phyloP scores from a whole-genome alignment of 2,329 filamentous ascomycete genomes.

The Penicillium paneum region DNA sequence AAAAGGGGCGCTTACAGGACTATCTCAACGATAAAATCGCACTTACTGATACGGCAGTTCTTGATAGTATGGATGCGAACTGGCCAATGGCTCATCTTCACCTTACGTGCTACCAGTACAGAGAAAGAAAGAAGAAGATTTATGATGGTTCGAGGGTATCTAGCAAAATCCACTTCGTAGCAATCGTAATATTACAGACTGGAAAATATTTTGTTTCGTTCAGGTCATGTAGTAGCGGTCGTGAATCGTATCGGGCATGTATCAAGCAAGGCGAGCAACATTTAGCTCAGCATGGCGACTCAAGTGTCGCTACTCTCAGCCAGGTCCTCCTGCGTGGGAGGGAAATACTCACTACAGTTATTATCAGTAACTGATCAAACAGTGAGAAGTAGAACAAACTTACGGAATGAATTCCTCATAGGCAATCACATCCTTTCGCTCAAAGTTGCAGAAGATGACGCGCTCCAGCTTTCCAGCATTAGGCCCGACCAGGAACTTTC shows the following conservation, averaged over 20 bases:
- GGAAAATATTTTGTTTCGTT: neutral
- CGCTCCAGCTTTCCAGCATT: slow-evolving; percentile 56
- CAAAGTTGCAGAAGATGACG: slow-evolving; percentile 82
- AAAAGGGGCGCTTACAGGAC: neutral
- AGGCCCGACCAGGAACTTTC: slow-evolving; percentile 51
- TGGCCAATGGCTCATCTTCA: neutral
- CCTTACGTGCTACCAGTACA: neutral
- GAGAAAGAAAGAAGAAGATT: neutral
- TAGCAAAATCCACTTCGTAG: neutral
- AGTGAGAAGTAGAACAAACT: slow-evolving; percentile 38
- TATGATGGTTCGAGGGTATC: neutral
- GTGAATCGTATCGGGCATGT: neutral
- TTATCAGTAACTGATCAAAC: slow-evolving; percentile 4
- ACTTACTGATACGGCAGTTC: neutral
- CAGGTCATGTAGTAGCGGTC: neutral
- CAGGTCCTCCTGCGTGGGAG: slow-evolving; percentile 41
- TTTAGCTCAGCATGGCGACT: neutral
- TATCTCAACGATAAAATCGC: neutral
- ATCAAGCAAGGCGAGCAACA: neutral
- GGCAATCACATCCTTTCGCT: slow-evolving; percentile 69
- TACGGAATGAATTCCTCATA: slow-evolving; percentile 73
- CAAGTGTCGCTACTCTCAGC: neutral
- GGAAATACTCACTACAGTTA: slow-evolving; percentile 47
- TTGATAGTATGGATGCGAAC: neutral
- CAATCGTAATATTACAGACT: neutral